Conservation (phyloP, 2,329 filamentous ascomycete genomes). For the Rhynchosporium graminicola region DNA sequence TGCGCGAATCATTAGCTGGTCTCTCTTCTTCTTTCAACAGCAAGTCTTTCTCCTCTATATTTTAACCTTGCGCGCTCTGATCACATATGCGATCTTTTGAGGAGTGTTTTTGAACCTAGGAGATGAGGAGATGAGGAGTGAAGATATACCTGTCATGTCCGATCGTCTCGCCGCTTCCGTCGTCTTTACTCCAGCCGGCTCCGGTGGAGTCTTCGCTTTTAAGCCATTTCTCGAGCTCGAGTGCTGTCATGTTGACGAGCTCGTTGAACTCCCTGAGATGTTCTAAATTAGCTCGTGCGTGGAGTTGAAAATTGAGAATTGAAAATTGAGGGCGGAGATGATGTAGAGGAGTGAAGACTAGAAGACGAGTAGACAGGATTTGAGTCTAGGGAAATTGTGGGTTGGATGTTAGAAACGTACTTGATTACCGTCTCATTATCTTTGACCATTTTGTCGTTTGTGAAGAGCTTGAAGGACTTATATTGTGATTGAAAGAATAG, state of each 20-base stretch:
- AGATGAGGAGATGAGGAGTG: no score
- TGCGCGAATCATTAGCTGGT: no score
- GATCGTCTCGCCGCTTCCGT: slow-evolving; percentile 59
- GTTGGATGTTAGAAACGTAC: slow-evolving; percentile 36
- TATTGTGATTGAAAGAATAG: no score
- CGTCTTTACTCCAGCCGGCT: slow-evolving; percentile 61
- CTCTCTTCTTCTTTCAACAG: no score
- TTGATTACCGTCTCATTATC: slow-evolving; percentile 52
- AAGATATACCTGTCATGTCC: slow-evolving; percentile 56
- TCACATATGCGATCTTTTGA: no score
- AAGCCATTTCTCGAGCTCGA: slow-evolving; percentile 63
- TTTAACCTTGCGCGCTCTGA: no score
- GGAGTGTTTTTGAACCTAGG: no score
- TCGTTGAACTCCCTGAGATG: slow-evolving; percentile 61
- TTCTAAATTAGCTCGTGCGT: neutral
- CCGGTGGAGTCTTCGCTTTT: slow-evolving; percentile 56
- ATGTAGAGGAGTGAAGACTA: no score
- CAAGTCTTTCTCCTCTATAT: neutral
- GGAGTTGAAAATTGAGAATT: neutral
- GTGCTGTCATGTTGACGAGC: slow-evolving; percentile 64
- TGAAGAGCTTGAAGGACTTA: no score
- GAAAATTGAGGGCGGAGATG: neutral
- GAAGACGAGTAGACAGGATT: neutral
- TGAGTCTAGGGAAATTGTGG: no score
- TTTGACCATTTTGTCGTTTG: slow-evolving; percentile 48